Percentiles rank a stretch among this genome's conserved stretches.
These are phyloP conservation scores for Candida neerlandica DNA, from an alignment of 1,139 yeast genomes.

Conservation along the genomic window DNA sequence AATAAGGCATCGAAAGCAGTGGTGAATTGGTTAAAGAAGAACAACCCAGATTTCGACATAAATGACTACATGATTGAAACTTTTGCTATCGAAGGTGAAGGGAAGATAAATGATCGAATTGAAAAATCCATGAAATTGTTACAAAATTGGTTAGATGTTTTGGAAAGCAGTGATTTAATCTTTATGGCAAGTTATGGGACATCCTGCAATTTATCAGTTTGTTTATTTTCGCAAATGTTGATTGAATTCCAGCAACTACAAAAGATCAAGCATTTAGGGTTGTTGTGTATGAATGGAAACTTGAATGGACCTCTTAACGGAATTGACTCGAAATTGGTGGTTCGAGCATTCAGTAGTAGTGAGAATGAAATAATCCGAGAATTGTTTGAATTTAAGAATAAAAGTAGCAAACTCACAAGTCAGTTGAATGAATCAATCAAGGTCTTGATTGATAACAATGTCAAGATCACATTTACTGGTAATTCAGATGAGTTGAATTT, in stretches of 20 bases:
- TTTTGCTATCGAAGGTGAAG: conserved; percentile 57
- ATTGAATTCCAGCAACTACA: conserved; percentile 17
- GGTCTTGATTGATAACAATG: conserved; percentile 39
- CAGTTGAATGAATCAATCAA: conserved; percentile 36
- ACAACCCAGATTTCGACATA: conserved; percentile 23
- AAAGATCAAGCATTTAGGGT: conserved; percentile 27
- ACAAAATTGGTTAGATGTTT: conserved; percentile 45
- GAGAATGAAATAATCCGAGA: conserved; percentile 55
- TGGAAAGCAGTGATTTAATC: conserved; percentile 44
- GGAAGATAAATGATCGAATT: conserved; percentile 46
- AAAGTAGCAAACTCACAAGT: conserved; percentile 33
- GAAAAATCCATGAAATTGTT: conserved; percentile 29
- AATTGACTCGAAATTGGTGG: conserved; percentile 47
- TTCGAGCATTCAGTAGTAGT: conserved; percentile 45
- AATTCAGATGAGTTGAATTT: conserved; percentile 45
- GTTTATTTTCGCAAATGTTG: conserved; percentile 38
- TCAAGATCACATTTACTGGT: conserved; percentile 53
- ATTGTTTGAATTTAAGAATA: conserved; percentile 48
- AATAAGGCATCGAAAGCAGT: conserved; percentile 40
- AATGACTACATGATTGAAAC: conserved; percentile 39
- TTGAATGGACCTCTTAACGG: conserved; percentile 47
- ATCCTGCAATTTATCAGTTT: conserved; percentile 48
- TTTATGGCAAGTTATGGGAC: conserved; percentile 48
- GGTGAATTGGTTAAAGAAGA: conserved; percentile 38
- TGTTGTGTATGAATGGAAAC: conserved; percentile 50